These are phyloP conservation scores for Clausena lansium DNA, from an alignment of 345 rosid genomes.

Conservation along the genomic window DNA sequence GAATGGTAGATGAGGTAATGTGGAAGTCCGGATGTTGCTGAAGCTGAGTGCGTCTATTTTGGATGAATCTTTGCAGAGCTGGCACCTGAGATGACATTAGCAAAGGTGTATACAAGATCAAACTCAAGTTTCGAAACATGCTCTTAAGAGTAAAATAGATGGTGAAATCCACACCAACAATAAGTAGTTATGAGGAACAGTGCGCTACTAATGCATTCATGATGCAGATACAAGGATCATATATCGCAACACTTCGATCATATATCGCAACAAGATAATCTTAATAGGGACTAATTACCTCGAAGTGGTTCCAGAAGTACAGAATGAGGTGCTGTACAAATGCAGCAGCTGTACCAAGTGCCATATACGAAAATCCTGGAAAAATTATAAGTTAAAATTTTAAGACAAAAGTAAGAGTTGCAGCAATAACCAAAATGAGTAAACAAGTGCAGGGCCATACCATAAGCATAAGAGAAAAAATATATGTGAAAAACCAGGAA, in stretches of 20 bases:
- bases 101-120: not conserved
- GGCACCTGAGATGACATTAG: constrained; percentile 59
- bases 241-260: not conserved
- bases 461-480: constrained; percentile 91
- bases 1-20: constrained; percentile 90
- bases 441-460: constrained; percentile 37
- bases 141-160: not conserved
- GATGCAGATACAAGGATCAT: too few relatives aligned
- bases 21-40: constrained; percentile 93
- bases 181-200: not conserved
- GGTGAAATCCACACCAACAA: not conserved
- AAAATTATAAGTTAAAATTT: constrained; percentile 5
- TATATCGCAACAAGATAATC: not conserved
- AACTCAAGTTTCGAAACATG: not conserved
- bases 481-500: constrained; percentile 98
- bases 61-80: constrained; percentile 85
- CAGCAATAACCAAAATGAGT: not conserved
- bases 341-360: constrained; percentile 85
- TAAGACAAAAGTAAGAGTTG: not conserved
- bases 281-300: constrained; percentile 44
- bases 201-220: not conserved
- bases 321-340: constrained; percentile 95
- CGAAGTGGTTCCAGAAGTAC: constrained; percentile 98
- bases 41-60: constrained; percentile 69
- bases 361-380: constrained; percentile 92